phyloP scores from a whole-genome alignment of 805 yeast species.

The Candida maesae region DNA sequence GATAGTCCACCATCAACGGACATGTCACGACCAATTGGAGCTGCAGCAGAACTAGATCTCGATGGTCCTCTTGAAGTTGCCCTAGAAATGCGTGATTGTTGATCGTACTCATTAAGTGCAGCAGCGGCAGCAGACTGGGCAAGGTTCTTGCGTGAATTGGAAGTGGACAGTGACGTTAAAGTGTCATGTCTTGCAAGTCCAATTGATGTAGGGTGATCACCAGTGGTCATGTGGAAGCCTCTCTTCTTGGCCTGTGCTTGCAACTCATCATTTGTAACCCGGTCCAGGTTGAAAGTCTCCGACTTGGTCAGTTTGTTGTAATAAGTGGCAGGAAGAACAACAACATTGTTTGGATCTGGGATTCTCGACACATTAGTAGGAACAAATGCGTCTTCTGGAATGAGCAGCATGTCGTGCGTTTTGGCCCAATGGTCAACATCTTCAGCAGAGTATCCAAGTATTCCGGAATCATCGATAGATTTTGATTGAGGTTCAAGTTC shows the following conservation, averaged over 20 bases:
- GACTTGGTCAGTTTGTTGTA: slow-evolving; percentile 53
- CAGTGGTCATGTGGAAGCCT: slow-evolving; percentile 36
- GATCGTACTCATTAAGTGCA: slow-evolving; percentile 27
- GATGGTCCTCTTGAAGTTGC: slow-evolving; percentile 17
- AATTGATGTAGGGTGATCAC: slow-evolving; percentile 1
- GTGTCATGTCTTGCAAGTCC: slow-evolving; percentile 21
- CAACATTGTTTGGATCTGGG: slow-evolving; percentile 54
- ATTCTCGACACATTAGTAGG: slow-evolving; percentile 56
- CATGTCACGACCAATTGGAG: slow-evolving; percentile 18
- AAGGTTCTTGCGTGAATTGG: slow-evolving; percentile 24
- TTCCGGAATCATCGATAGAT: not conserved
- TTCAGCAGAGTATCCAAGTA: slow-evolving; percentile 5
- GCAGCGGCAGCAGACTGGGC: slow-evolving; percentile 30
- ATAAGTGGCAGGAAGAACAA: slow-evolving; percentile 60
- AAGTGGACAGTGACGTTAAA: slow-evolving; percentile 20
- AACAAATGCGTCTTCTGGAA: slow-evolving; percentile 57
- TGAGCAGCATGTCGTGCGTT: slow-evolving; percentile 44
- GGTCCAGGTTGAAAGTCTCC: slow-evolving; percentile 41
- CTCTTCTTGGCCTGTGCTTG: slow-evolving; percentile 44
- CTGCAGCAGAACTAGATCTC: slow-evolving; percentile 17
- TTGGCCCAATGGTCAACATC: slow-evolving; percentile 34
- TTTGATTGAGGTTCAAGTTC: slow-evolving; percentile 1
- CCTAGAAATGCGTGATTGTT: slow-evolving; percentile 19
- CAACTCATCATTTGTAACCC: slow-evolving; percentile 42
- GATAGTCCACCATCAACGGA: slow-evolving; percentile 35